Conservation (phyloP, 2,329 filamentous ascomycete species). For the Teratosphaeria epicoccoides region DNA sequence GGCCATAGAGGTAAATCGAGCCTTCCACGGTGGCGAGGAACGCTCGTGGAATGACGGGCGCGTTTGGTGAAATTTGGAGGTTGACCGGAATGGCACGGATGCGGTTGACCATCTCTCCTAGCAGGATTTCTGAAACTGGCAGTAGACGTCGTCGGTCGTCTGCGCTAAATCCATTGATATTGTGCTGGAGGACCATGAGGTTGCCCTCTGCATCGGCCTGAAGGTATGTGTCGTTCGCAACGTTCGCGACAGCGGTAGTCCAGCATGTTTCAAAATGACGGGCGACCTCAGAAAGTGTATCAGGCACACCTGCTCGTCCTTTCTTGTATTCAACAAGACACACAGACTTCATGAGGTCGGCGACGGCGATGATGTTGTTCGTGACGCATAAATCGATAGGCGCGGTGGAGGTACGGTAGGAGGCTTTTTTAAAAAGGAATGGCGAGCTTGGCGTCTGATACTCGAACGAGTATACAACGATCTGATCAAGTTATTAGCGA, state of each 20-base stretch:
- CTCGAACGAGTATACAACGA: slow-evolving; percentile 50
- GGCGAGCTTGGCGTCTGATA: slow-evolving; percentile 43
- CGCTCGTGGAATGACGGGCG: slow-evolving; percentile 66
- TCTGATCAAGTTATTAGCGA: slow-evolving; percentile 28
- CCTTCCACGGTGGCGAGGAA: slow-evolving; percentile 90
- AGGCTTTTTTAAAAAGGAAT: slow-evolving; percentile 57
- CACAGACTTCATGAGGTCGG: slow-evolving; percentile 88
- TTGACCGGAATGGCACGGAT: slow-evolving; percentile 58
- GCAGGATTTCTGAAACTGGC: slow-evolving; percentile 66
- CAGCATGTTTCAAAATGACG: slow-evolving; percentile 74
- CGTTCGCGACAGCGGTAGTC: slow-evolving; percentile 64
- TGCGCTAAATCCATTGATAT: slow-evolving; percentile 59
- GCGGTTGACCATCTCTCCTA: slow-evolving; percentile 89
- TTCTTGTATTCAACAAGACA: slow-evolving; percentile 63
- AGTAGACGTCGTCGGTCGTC: slow-evolving; percentile 63
- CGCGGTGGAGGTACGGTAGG: slow-evolving; percentile 71
- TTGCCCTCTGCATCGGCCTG: slow-evolving; percentile 84
- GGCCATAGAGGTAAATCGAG: slow-evolving; percentile 78
- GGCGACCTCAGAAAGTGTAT: slow-evolving; percentile 60
- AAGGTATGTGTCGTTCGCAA: slow-evolving; percentile 66
- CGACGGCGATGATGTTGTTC: slow-evolving; percentile 62
- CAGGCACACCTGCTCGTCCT: slow-evolving; percentile 41
- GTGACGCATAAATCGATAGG: slow-evolving; percentile 71
- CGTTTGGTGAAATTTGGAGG: slow-evolving; percentile 52
- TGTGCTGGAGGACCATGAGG: slow-evolving; percentile 65